Evolutionary conservation across 805 yeast species (phyloP), one percentile per base, ranked within the genome.

Genomic region (Wickerhamomyces canadensis): DNA sequence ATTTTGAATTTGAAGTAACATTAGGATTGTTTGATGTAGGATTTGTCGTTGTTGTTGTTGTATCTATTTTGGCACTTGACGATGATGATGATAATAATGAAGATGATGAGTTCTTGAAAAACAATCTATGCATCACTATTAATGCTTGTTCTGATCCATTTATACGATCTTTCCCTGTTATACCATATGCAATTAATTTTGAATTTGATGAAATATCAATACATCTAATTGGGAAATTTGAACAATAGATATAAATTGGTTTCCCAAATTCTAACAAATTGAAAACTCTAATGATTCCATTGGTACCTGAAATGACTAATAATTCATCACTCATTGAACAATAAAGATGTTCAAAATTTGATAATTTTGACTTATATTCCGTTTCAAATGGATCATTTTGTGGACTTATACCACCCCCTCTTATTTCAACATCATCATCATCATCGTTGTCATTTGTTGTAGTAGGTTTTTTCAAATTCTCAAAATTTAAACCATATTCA

Each of bases 191-290:
- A 11, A 88, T 65, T 19, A 80, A 62, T 15, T 70, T 63, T 19
- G 83, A 87, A 45, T 72, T 66, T 0, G 78, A 73, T 9, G 91
- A 74, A 1, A 88, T 66, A 25, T 86, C 82, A 33, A 86, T 67
- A 52, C 95, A 86, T 35, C 95, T 60, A 26, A 89, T 81, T 1
- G 91, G 89, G 53, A 84, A 84, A 37, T 72, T 74, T 10, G 86
- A 79, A 27, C 74, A 64, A 52, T 84, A 77, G 0, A 84, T 74
- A 58, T 82, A 85, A 1, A 88, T 64, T 0, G 82, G 76, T 41
- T 67, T 65, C 4, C 95, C 95, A 11, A 54, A 45, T 25, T 66
- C 57, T 10, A 63, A 64, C 13, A 84, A 52, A 50, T 83, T 84
- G 38, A 76, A 71, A 1, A 86, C 77, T 38, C 86, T 63, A 41